Percentiles rank a stretch among this genome's conserved stretches.
Evolutionary conservation across 163 green algal genomes (phyloP).

Genomic region (Chloromonas sp.): DNA sequence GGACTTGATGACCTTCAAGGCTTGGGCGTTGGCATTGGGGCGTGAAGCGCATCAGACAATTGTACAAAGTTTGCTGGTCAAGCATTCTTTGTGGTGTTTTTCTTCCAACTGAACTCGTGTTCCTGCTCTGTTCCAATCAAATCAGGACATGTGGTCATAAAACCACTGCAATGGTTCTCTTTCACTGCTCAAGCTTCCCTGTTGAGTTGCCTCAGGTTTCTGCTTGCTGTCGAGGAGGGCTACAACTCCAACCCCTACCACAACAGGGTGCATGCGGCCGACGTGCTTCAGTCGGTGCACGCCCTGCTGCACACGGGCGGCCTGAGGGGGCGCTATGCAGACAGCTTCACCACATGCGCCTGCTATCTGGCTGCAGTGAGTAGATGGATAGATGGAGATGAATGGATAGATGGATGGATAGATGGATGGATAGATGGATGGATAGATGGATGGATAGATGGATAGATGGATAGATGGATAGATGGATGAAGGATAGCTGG

Average conservation of each 20-base stretch:
- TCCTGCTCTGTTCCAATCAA: neutral
- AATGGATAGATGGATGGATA: too few species aligned
- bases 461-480: too few species aligned
- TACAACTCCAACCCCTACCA: conserved; percentile 73
- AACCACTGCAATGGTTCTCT: too few species aligned
- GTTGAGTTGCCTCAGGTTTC: neutral
- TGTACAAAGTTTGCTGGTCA: neutral
- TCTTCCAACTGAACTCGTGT: neutral
- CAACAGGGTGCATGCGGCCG: conserved; percentile 65
- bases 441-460: too few species aligned
- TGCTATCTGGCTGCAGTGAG: conserved; percentile 23
- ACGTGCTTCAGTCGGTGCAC: conserved; percentile 56
- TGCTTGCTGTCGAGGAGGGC: conserved; percentile 30
- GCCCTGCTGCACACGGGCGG: conserved; percentile 28
- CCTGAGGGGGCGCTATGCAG: conserved; percentile 5
- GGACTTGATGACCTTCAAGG: too few species aligned
- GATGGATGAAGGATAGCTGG: too few species aligned
- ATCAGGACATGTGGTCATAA: neutral
- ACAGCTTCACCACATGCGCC: neutral
- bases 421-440: too few species aligned
- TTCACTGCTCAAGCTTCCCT: too few species aligned
- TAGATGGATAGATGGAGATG: too few species aligned
- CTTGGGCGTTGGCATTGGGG: neutral
- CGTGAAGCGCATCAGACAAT: neutral
- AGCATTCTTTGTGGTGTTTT: too few species aligned